A percentile compares a stretch with the other conserved stretches of the same genome.
Conservation (phyloP, 1,139 yeast species). For the Lipomyces yarrowii region DNA sequence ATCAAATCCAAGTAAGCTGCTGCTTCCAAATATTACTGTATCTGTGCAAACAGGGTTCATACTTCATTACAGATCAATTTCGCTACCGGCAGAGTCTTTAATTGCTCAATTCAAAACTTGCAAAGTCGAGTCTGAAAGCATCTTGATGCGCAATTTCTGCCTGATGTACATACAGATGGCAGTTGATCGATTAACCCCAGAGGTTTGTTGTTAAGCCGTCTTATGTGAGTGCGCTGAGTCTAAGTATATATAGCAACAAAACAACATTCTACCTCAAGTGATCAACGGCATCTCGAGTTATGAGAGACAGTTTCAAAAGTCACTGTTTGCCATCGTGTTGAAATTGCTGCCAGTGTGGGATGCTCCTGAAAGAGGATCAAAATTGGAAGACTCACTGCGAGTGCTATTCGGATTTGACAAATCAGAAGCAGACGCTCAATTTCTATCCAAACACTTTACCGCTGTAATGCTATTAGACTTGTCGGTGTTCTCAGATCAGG, state of each 20-base stretch:
- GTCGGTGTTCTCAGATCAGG: constrained; percentile 5
- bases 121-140: constrained; percentile 45
- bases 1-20: constrained; percentile 52
- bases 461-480: constrained; percentile 56
- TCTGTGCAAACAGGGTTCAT: neutral
- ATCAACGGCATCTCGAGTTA: constrained; percentile 51
- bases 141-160: constrained; percentile 23
- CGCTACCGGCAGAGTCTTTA: constrained; percentile 64
- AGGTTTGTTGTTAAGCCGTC: constrained; percentile 22
- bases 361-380: constrained; percentile 53
- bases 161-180: constrained; percentile 29
- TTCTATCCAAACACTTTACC: constrained; percentile 52
- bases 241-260: constrained; percentile 29
- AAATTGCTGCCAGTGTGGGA: constrained; percentile 57
- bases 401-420: constrained; percentile 38
- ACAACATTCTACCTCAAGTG: constrained; percentile 52
- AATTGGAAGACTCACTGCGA: constrained; percentile 48
- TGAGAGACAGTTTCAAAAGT: constrained; percentile 51
- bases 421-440: constrained; percentile 47
- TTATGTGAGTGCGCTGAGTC: neutral
- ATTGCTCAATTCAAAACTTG: constrained; percentile 66
- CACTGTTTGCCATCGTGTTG: constrained; percentile 63
- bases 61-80: constrained; percentile 46
- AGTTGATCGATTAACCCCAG: constrained; percentile 26
- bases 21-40: neutral